Evolutionary conservation across 352 stramenopile species (phyloP), one percentile per base, ranked within the genome.

Genomic region (Phytophthora cryptogea): DNA sequence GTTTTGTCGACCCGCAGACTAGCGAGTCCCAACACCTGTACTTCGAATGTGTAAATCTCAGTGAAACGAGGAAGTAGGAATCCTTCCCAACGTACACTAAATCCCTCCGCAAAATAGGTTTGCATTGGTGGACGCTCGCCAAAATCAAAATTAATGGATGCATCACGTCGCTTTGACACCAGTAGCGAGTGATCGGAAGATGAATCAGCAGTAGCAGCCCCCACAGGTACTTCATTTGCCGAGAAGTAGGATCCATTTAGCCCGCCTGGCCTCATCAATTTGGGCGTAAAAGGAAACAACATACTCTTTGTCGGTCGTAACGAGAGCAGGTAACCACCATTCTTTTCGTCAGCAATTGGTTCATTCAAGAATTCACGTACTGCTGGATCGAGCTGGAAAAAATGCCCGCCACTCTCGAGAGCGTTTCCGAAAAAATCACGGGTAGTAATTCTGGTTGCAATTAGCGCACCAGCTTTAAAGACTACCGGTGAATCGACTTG

Each of bases 21-120:
- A n/a, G 70, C 52, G 4, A 72, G 53, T 8, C 83, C 80, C 11
- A 63, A 44, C 1, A 79, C 57, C 4, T 72, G 52, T 14, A 72
- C 54, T 31, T 77, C 66, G 46, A 92, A 81, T 8, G 62, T 83
- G 61, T 87, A 90, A 26, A 76, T 45, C 43, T 92, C 79, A 16
- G 59, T 85, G 55, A 74, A 89, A 8, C 33, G 23, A 4, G 83
- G 70, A 4, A 76, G 36, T 5, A 90, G 7, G 32, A 73, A 88
- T 2, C 83, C 83, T 39, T 65, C 43, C 83, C 83, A 92, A 1
- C 48, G 63, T 8, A 87, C 51, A 36, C 78, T 91, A 46, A 89
- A 93, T 9, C 69, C 77, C 39, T 70, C 52, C 49, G 76, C 71
- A 4, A 66, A 58, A 20, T 86, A 69, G 0, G 64, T 78, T 9